Evolutionary conservation across 768 basidiomycete genomes (phyloP), one percentile per base, ranked within the genome.

Genomic region (Mycena latifolia): DNA sequence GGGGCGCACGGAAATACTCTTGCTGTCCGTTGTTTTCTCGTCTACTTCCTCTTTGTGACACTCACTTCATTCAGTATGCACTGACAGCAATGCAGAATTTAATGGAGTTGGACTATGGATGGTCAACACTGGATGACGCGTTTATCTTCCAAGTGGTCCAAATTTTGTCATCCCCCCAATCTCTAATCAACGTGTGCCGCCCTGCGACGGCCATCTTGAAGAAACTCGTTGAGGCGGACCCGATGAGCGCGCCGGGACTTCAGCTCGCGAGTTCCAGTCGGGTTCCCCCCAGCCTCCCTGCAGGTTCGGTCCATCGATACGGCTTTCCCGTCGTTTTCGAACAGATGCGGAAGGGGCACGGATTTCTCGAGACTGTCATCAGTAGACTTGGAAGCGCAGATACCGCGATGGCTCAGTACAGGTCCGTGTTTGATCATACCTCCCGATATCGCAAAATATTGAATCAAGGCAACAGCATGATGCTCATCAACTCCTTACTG

Each of bases 151-250:
- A 87, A 75, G 86, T 95, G 55, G 93, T 94, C 18, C 87, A 90
- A 72, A 91, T 93, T 69, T 82, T 94, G 27, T 88, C 93, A 0
- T 92, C 93, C 0, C 82, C 91, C 0, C 83, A 86, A 41, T 92
- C 92, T 14, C 85, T 90, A 20, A 90, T 96, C 81, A 98, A 98
- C 66, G 93, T 96, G 63, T 94, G 93, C 72, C 90, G 95, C 7
- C 96, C 95, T 35, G 95, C 95, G 1, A 95, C 93, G 46, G 89
- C 92, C 35, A 96, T 97, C 60, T 84, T 96, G 67, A 94, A 94
- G 79, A 92, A 91, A 68, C 86, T 97, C 24, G 94, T 95, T 17
- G 94, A 95, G 76, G 94, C 94, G 11, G 92, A 94, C 72, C 91
- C 94, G 20, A 79, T 84, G 70, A 89, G 81, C 65, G 87, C 88